A percentile compares a stretch with the other conserved stretches of the same genome.
Conservation (phyloP, 2,329 filamentous ascomycete genomes). For the Neoascochyta sp. region DNA sequence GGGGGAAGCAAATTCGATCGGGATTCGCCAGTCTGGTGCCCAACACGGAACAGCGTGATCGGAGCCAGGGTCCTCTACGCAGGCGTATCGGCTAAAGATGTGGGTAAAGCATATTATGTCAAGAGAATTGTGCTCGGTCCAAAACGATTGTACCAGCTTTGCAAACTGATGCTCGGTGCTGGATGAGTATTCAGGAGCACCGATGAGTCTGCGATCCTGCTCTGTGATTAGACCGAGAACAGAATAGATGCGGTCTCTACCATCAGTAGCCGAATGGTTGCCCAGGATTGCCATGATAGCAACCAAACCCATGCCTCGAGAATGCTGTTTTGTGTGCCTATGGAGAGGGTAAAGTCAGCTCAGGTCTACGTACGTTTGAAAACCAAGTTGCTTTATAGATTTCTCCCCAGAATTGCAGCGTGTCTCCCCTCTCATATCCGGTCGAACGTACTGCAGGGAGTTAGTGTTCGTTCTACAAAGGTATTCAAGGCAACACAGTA, state of each 20-base stretch:
- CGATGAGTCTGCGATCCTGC: conserved; percentile 20
- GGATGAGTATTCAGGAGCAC: conserved; percentile 22
- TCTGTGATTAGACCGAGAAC: conserved; percentile 26
- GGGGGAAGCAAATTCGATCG: conserved; percentile 26
- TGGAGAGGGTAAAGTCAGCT: too few relatives aligned
- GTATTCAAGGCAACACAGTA: too few relatives aligned
- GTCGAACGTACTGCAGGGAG: too few relatives aligned
- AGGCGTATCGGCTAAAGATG: conserved; percentile 23
- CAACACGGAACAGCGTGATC: conserved; percentile 20
- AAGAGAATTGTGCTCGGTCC: conserved; percentile 18
- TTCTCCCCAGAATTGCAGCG: too few relatives aligned
- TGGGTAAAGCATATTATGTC: conserved; percentile 33
- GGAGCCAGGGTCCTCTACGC: conserved; percentile 8
- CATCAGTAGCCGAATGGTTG: conserved; percentile 26
- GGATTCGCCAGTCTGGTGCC: conserved; percentile 28
- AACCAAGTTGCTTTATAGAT: too few relatives aligned
- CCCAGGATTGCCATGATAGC: conserved; percentile 29
- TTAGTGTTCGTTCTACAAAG: too few relatives aligned
- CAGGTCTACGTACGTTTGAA: too few relatives aligned
- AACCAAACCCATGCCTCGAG: conserved; percentile 19
- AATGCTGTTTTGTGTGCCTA: conserved; percentile 12
- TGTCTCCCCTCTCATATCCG: too few relatives aligned
- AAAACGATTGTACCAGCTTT: conserved; percentile 28
- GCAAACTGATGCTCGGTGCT: conserved; percentile 18
- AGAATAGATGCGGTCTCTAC: conserved; percentile 29